phyloP scores from a whole-genome alignment of 306 rosid genomes.

The Bauhinia variegata region DNA sequence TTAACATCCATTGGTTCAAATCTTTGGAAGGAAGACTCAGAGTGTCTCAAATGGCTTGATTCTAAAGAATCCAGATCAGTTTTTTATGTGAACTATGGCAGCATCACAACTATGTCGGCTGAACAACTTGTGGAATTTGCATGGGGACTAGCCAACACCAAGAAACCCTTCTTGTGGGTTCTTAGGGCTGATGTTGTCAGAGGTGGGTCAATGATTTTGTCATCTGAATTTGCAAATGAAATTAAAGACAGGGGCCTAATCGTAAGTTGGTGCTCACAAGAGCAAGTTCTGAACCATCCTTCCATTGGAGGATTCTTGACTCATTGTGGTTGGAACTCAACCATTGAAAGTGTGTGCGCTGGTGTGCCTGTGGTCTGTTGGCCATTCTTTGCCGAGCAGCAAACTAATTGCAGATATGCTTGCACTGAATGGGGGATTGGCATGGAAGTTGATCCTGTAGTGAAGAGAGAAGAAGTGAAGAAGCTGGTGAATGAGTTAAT shows the following conservation, averaged over 20 bases:
- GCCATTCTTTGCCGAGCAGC: conserved; percentile 34
- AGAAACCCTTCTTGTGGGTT: conserved; percentile 32
- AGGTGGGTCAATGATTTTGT: conserved; percentile 18
- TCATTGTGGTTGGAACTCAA: conserved; percentile 21
- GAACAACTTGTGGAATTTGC: conserved; percentile 31
- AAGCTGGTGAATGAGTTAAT: conserved; percentile 19
- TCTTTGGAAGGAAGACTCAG: conserved; percentile 28
- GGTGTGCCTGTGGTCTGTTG: conserved; percentile 24
- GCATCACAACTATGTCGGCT: conserved; percentile 11
- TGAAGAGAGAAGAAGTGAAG: conserved; percentile 18
- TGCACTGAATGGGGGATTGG: conserved; percentile 28
- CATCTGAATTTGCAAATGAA: background rate
- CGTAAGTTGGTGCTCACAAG: conserved; percentile 29
- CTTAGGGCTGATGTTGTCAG: conserved; percentile 27
- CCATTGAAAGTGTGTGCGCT: conserved; percentile 2
- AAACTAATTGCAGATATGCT: background rate
- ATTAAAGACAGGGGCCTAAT: conserved; percentile 18
- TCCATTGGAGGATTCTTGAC: conserved; percentile 23
- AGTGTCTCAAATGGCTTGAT: conserved; percentile 24
- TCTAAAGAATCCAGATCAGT: conserved; percentile 23
- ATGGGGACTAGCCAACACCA: conserved; percentile 29
- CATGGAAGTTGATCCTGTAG: conserved; percentile 6
- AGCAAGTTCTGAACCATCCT: conserved; percentile 23
- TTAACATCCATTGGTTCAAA: background rate
- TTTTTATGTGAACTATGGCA: conserved; percentile 11